A percentile compares a stretch with the other conserved stretches of the same genome.
These are phyloP conservation scores for Sporothrix globosa DNA, from an alignment of 2,329 filamentous ascomycete species.

Conservation along the genomic window DNA sequence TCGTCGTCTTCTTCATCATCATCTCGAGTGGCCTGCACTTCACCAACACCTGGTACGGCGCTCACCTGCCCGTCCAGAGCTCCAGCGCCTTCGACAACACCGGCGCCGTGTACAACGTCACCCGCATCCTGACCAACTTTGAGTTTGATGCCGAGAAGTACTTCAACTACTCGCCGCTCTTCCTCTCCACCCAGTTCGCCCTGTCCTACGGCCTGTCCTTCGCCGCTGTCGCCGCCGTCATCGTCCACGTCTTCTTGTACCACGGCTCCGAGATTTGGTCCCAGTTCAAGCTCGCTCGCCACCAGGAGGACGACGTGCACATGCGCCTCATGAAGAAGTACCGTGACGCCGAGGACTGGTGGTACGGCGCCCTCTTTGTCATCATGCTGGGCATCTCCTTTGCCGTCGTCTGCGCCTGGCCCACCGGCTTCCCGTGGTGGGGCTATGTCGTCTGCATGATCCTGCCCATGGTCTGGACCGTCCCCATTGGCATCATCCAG, in stretches of 20 bases:
- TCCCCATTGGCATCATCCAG: slow-evolving; percentile 67
- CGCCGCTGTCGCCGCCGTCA: slow-evolving; percentile 65
- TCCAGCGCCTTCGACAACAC: slow-evolving; percentile 67
- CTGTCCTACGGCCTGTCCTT: slow-evolving; percentile 59
- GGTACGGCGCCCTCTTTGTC: slow-evolving; percentile 57
- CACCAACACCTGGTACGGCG: slow-evolving; percentile 58
- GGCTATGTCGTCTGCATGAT: slow-evolving; percentile 60
- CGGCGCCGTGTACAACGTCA: slow-evolving; percentile 62
- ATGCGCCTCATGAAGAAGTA: slow-evolving; percentile 67
- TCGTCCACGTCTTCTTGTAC: slow-evolving; percentile 60
- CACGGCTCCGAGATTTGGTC: slow-evolving; percentile 59
- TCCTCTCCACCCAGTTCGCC: slow-evolving; percentile 64
- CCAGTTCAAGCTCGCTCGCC: slow-evolving; percentile 58
- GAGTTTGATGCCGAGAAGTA: slow-evolving; percentile 66
- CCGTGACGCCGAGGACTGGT: slow-evolving; percentile 62
- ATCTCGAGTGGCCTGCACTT: slow-evolving; percentile 64
- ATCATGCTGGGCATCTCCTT: slow-evolving; percentile 60
- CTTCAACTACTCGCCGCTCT: slow-evolving; percentile 66
- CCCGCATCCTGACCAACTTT: slow-evolving; percentile 61
- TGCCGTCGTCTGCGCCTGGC: slow-evolving; percentile 57
- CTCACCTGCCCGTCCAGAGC: slow-evolving; percentile 65
- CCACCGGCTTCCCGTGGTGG: slow-evolving; percentile 62
- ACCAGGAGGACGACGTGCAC: slow-evolving; percentile 62
- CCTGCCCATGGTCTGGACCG: slow-evolving; percentile 61
- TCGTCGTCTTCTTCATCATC: slow-evolving; percentile 59